Evolutionary conservation across 2,329 filamentous ascomycete species (phyloP), one percentile per base, ranked within the genome.

Genomic region (Nemania sp.): DNA sequence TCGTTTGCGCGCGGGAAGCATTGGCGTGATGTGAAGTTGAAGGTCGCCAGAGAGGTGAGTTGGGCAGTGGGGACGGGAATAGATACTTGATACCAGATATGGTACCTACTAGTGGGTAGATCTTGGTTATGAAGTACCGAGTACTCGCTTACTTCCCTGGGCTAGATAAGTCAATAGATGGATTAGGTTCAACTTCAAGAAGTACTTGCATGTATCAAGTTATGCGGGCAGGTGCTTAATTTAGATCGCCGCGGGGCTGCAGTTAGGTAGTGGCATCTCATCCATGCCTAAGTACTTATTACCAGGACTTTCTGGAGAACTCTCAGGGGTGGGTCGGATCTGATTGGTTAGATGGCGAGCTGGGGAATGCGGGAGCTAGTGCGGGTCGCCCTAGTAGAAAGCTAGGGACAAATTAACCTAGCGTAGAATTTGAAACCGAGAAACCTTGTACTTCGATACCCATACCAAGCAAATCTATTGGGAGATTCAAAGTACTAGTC

Each of bases 161-260:
- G n/a, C n/a, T n/a, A n/a, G n/a, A n/a, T n/a, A n/a, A n/a, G n/a
- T n/a, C n/a, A n/a, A n/a, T n/a, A n/a, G n/a, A n/a, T n/a, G n/a
- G n/a, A n/a, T n/a, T 13, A 35, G 34, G 34, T 35, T 35, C 13
- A 35, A 7, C 7, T 13, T 7, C 34, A 13, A 35, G 34, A 35
- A 53, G n/a, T 29, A 29, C 25, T 29, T 29, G 4, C 25, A 29
- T 29, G 25, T 29, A 29, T 7, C n/a, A n/a, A n/a, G n/a, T 29
- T 29, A n/a, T n/a, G n/a, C n/a, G n/a, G 43, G 51, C 46, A 43
- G 39, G 53, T 56, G 42, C 47, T 47, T 29, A 39, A 12, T 39
- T 57, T 56, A 40, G 55, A 59, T 59, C 58, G 57, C 54, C 46
- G 60, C 60, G 60, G 60, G 60, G 60, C 43, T 46, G 9, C 43